Conservation (phyloP, 2,329 filamentous ascomycete species). For the Emergomyces orientalis region DNA sequence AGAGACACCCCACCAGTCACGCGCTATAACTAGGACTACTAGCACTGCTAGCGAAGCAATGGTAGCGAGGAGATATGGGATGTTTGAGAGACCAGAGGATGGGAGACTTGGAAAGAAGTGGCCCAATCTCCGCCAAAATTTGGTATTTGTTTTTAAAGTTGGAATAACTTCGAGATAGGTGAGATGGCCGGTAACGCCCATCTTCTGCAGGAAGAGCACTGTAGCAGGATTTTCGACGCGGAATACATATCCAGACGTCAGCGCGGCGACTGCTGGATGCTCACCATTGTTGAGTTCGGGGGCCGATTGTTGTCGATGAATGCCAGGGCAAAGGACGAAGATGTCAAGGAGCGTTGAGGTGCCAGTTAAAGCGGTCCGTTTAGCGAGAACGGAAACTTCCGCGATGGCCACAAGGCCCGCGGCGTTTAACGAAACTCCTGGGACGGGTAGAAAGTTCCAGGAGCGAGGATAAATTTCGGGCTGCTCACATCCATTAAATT, state of each 20-base stretch:
- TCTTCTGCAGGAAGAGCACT: constrained; percentile 45
- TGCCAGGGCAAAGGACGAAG: constrained; percentile 50
- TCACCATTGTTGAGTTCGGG: constrained; percentile 41
- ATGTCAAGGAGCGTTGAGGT: constrained; percentile 49
- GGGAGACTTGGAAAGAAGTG: not conserved
- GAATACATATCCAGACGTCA: constrained; percentile 38
- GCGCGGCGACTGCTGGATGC: constrained; percentile 34
- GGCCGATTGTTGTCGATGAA: constrained; percentile 53
- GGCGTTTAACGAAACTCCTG: constrained; percentile 37
- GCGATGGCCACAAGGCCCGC: constrained; percentile 51
- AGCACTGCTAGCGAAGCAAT: not conserved
- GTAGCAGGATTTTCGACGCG: constrained; percentile 42
- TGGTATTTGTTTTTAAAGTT: not conserved
- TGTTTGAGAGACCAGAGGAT: not conserved
- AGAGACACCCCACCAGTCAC: constrained; percentile 2
- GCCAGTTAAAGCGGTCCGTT: constrained; percentile 48
- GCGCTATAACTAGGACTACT: not conserved
- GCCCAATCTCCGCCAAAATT: not conserved
- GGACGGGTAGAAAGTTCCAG: not conserved
- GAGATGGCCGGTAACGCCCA: constrained; percentile 48
- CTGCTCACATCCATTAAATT: not conserved
- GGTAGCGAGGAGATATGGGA: not conserved
- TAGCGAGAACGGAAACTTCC: constrained; percentile 48
- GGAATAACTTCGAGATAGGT: constrained; percentile 43
- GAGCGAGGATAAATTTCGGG: not conserved